Base-by-base conservation (phyloP, 768 basidiomycete species). In the Panus rudis region DNA sequence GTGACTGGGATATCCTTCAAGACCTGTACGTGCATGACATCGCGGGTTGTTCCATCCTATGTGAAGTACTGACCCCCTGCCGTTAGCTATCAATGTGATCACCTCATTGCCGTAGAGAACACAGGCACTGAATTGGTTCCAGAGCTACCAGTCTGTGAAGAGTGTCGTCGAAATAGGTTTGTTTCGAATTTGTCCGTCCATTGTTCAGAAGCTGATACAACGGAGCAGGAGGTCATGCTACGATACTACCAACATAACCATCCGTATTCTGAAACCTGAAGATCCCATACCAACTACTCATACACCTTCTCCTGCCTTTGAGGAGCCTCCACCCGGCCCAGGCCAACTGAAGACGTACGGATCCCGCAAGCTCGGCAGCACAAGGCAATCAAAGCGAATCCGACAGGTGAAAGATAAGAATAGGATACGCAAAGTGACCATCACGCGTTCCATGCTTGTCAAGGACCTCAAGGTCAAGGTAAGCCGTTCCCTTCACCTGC, bases 391-490 rank as follows among this genome's bases (percentile, higher is more conserved):
- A 16, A 79, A 74, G 52, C 81, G 88, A 16, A 68, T 89, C 34
- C 78, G 79, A 34, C 71, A 75, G 53, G 69, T 68, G 13, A 73
- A 73, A 56, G 71, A 75, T 42, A 57, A 66, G 21, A 73, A 69
- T 6, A 73, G 74, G 52, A 63, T 66, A 49, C 70, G 69, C 45
- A 73, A 63, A 50, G 55, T 87, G 38, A 70, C 64, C 10, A 71
- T 91, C 34, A 65, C 67, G 33, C 89, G 85, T 59, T 57, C 62
- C 23, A 87, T 76, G 49, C 79, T 82, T 0, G 72, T 92, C 39
- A 88, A 82, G 58, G 86, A 90, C 13, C 76, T 91, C 53, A 90
- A 89, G 61, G 56, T 85, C 42, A 70, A 76, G 69, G 83, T 87
- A 45, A 46, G 76, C 24, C 12, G 22, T 26, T 4, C 12, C 4